Conservation (phyloP, 257 asterid species). For the Cruciata laevipes region DNA sequence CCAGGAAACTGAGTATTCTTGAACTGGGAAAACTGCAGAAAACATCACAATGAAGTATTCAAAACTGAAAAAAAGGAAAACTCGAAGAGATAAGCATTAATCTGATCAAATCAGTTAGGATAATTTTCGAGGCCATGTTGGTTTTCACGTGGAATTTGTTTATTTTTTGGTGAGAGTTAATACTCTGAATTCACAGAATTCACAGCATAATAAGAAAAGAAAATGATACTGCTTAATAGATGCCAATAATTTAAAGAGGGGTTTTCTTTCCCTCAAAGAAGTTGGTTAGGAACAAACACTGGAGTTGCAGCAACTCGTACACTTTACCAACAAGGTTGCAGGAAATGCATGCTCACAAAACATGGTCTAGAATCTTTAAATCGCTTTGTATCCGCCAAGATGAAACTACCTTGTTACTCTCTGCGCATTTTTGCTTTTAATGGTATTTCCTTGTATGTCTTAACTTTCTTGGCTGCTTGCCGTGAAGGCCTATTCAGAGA, state of each 20-base stretch:
- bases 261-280: not conserved
- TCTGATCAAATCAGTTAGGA: too few species aligned
- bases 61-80: too few species aligned
- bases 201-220: too few species aligned
- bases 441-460: constrained; percentile 64
- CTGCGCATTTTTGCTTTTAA: constrained; percentile 65
- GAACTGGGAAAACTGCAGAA: too few species aligned
- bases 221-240: too few species aligned
- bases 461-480: constrained; percentile 56
- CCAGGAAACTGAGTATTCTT: too few species aligned
- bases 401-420: constrained; percentile 18
- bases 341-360: not conserved
- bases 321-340: not conserved
- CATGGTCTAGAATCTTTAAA: not conserved
- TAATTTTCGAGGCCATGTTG: too few species aligned
- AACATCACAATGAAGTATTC: too few species aligned
- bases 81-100: too few species aligned
- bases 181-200: too few species aligned
- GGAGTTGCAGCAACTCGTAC: not conserved
- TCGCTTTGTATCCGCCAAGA: not conserved
- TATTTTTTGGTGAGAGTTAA: too few species aligned
- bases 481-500: constrained; percentile 59
- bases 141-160: too few species aligned
- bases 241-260: not conserved
- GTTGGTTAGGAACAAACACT: not conserved